Evolutionary conservation across 306 rosid genomes (phyloP).

Genomic region (Sechiopsis laciniata): DNA sequence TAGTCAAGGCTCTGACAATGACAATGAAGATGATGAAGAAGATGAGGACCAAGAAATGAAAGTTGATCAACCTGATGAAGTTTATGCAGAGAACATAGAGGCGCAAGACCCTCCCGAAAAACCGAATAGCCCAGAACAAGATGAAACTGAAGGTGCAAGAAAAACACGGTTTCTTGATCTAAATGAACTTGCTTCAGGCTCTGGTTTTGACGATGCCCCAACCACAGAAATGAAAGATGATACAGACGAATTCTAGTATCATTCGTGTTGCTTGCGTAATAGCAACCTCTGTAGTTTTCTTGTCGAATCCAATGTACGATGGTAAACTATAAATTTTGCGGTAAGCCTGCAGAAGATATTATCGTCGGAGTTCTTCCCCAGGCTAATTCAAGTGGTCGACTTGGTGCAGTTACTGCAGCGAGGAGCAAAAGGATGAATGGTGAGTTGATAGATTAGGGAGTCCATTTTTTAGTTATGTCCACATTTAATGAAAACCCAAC

Average conservation of each 20-base stretch:
- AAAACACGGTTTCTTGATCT: slow-evolving; percentile 85
- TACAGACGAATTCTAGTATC: slow-evolving; percentile 52
- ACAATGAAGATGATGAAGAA: slow-evolving; percentile 24
- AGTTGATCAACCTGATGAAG: slow-evolving; percentile 46
- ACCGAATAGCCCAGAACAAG: slow-evolving; percentile 55
- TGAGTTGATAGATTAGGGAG: slow-evolving; percentile 82
- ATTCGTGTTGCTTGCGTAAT: slow-evolving; percentile 29
- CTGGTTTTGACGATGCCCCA: slow-evolving; percentile 85
- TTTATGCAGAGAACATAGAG: slow-evolving; percentile 39
- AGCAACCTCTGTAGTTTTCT: slow-evolving; percentile 30
- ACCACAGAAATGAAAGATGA: slow-evolving; percentile 63
- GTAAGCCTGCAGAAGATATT: slow-evolving; percentile 48
- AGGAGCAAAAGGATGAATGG: slow-evolving; percentile 57
- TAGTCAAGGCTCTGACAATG: slow-evolving; percentile 66
- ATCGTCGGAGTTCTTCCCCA: slow-evolving; percentile 52
- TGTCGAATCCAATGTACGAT: slow-evolving; percentile 60
- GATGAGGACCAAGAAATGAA: slow-evolving; percentile 57
- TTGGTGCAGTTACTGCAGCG: slow-evolving; percentile 52
- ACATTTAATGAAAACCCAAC: slow-evolving; percentile 45
- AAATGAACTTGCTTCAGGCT: slow-evolving; percentile 89
- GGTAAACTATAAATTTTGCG: slow-evolving; percentile 74
- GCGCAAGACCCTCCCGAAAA: slow-evolving; percentile 60
- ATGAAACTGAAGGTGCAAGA: slow-evolving; percentile 57
- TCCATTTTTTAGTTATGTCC: slow-evolving; percentile 63
- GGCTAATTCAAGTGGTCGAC: slow-evolving; percentile 48